Conservation (phyloP, 2,329 filamentous ascomycete species). For the Penicillium sp. region DNA sequence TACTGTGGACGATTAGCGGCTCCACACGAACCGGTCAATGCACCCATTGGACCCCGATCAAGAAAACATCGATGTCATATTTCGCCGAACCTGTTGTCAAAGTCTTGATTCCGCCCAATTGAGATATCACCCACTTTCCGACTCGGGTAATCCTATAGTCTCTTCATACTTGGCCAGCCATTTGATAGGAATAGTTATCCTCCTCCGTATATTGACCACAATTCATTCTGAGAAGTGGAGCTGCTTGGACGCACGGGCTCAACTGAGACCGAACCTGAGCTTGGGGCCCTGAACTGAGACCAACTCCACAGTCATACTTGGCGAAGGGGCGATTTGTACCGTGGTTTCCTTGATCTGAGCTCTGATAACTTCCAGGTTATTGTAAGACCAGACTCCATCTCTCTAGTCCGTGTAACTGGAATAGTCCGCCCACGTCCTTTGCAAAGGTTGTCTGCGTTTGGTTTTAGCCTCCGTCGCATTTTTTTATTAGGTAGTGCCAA, state of each 20-base stretch:
- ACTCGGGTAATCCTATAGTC: neutral
- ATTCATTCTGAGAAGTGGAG: neutral
- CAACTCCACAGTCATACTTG: neutral
- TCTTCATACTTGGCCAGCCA: neutral
- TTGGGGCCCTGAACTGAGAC: neutral
- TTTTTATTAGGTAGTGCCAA: too few relatives aligned
- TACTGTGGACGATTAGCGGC: neutral
- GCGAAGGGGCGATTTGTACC: neutral
- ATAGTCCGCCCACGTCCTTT: too few relatives aligned
- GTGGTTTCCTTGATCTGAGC: neutral
- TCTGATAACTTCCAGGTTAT: neutral
- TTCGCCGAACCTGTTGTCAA: neutral
- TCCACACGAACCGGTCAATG: neutral
- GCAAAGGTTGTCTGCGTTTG: too few relatives aligned
- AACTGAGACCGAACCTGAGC: neutral
- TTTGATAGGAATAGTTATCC: neutral
- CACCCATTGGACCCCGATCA: neutral
- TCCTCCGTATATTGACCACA: neutral
- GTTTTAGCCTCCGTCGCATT: too few relatives aligned
- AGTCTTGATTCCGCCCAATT: neutral
- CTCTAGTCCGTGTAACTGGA: neutral
- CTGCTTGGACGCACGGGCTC: neutral
- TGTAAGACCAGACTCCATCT: neutral
- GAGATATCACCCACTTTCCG: neutral
- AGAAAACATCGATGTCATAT: neutral